These are phyloP conservation scores for Xanthoconium separans DNA, from an alignment of 1,284 basidiomycete species.

Conservation along the genomic window DNA sequence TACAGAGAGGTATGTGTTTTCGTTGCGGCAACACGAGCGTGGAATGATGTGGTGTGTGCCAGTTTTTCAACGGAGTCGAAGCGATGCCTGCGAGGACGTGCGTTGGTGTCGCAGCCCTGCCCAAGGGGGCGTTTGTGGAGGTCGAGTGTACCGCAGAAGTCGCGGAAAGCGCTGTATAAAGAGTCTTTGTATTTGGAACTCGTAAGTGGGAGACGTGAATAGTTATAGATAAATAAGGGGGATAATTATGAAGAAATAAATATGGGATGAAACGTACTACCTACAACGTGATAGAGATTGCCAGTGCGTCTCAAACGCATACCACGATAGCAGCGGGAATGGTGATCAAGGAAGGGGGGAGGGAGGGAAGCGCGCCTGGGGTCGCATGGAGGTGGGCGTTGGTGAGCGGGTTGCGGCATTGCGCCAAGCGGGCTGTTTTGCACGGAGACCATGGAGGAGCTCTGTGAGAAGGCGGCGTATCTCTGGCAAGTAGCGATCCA, in stretches of 20 bases:
- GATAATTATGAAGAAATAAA: neutral
- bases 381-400: constrained; percentile 1
- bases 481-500: constrained; percentile 77
- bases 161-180: neutral
- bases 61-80: constrained; percentile 44
- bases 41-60: neutral
- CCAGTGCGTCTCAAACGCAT: constrained; percentile 15
- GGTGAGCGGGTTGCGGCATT: constrained; percentile 13
- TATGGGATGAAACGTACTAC: neutral
- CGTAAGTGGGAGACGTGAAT: no score
- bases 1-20: constrained; percentile 44
- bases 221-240: no score
- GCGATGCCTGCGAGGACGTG: constrained; percentile 61
- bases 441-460: constrained; percentile 80
- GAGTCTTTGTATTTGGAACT: no score
- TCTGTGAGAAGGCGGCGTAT: constrained; percentile 80
- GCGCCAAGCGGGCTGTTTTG: constrained; percentile 75
- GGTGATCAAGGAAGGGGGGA: constrained; percentile 11
- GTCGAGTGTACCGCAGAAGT: constrained; percentile 65
- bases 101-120: constrained; percentile 60
- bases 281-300: neutral
- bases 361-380: neutral
- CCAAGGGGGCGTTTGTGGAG: constrained; percentile 61
- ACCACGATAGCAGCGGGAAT: neutral
- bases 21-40: no score